Conservation (phyloP, 495 filamentous ascomycete genomes). For the Neurospora sp. region DNA sequence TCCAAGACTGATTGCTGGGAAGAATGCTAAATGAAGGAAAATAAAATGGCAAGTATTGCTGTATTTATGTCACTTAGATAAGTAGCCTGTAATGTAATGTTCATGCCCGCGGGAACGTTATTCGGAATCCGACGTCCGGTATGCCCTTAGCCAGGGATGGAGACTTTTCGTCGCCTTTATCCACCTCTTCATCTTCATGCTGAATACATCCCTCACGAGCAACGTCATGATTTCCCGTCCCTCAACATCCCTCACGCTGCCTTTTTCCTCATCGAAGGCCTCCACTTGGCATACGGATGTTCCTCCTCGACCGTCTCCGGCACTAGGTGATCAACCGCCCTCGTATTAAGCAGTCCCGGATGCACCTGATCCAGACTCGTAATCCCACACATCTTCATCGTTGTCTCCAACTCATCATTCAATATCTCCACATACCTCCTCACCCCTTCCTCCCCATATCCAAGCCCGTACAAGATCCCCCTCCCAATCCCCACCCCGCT, state of each 20-base stretch:
- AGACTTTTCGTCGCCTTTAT: too few species aligned
- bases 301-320: conserved; percentile 35
- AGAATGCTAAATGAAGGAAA: neutral
- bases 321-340: conserved; percentile 59
- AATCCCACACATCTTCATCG: conserved; percentile 71
- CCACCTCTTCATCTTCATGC: too few species aligned
- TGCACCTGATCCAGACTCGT: conserved; percentile 60
- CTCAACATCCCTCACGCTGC: neutral
- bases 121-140: neutral
- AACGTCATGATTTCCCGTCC: neutral
- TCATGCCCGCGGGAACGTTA: neutral
- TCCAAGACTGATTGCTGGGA: too few species aligned
- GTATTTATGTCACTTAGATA: too few species aligned
- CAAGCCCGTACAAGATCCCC: conserved; percentile 49
- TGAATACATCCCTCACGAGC: too few species aligned
- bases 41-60: neutral
- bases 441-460: conserved; percentile 68
- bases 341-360: conserved; percentile 60
- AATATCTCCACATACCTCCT: conserved; percentile 56
- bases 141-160: too few species aligned
- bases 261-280: conserved; percentile 8
- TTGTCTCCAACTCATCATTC: conserved; percentile 65
- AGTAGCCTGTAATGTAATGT: neutral
- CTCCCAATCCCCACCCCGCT: conserved; percentile 56
- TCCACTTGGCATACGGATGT: conserved; percentile 56